These are phyloP conservation scores for Petasospora rhodanensis DNA, from an alignment of 1,139 yeast genomes.

Conservation along the genomic window DNA sequence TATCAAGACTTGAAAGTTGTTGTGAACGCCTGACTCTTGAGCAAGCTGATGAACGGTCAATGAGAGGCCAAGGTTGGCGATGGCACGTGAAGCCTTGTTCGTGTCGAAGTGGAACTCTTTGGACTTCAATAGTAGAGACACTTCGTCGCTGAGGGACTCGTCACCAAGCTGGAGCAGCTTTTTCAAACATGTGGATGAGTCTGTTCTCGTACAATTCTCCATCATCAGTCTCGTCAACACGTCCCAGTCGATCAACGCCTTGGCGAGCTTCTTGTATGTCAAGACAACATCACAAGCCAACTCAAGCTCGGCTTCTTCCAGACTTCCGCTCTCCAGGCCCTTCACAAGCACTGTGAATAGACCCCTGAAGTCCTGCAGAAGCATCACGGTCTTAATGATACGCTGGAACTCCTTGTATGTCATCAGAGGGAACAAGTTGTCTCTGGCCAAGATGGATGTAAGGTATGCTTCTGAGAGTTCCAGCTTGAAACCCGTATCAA, in stretches of 20 bases:
- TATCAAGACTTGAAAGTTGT: slow-evolving; percentile 21
- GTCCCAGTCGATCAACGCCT: slow-evolving; percentile 11
- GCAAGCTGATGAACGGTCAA: slow-evolving; percentile 13
- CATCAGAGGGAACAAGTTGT: slow-evolving; percentile 19
- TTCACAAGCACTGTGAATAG: slow-evolving; percentile 10
- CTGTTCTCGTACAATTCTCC: slow-evolving; percentile 8
- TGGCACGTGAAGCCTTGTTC: slow-evolving; percentile 1
- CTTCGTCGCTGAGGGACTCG: slow-evolving; percentile 6
- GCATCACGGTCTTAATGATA: slow-evolving; percentile 11
- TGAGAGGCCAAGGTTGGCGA: slow-evolving; percentile 7
- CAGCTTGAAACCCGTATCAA: slow-evolving; percentile 41
- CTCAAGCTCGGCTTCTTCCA: slow-evolving; percentile 30
- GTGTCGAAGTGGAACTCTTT: slow-evolving; percentile 7
- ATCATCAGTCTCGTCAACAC: slow-evolving; percentile 9
- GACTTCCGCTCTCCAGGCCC: slow-evolving; percentile 17
- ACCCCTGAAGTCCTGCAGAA: slow-evolving; percentile 16
- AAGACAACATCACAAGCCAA: slow-evolving; percentile 34
- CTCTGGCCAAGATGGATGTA: slow-evolving; percentile 9
- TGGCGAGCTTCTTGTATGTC: slow-evolving; percentile 28
- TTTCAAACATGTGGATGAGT: slow-evolving; percentile 1
- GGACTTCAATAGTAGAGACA: slow-evolving; percentile 4
- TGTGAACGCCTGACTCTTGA: slow-evolving; percentile 15
- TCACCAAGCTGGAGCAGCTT: not conserved
- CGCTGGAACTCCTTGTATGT: slow-evolving; percentile 19
- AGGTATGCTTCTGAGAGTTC: slow-evolving; percentile 39